phyloP scores from a whole-genome alignment of 495 filamentous ascomycete genomes.

The Emericellopsis terricola region DNA sequence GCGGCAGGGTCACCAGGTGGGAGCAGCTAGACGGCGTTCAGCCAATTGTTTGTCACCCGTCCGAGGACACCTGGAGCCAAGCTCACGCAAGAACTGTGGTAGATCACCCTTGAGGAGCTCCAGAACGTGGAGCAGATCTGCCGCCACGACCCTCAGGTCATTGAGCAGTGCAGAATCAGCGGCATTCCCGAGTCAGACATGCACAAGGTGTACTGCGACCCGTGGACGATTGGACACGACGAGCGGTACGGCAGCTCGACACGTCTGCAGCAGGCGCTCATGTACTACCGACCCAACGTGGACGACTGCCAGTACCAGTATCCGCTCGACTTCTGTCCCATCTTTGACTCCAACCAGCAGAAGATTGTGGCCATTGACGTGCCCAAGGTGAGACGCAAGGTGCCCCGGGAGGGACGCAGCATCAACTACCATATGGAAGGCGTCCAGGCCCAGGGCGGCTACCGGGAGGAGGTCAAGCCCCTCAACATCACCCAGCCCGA shows the following conservation, averaged over 20 bases:
- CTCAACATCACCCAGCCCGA: conserved; percentile 92
- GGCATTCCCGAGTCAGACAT: conserved; percentile 64
- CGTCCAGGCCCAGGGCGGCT: background rate
- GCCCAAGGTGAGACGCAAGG: conserved; percentile 21
- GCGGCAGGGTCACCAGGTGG: too few species aligned
- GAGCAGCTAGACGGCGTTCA: too few species aligned
- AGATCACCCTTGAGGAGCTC: conserved; percentile 92
- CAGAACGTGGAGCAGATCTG: conserved; percentile 70
- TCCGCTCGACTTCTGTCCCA: conserved; percentile 3
- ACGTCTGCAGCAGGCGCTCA: conserved; percentile 1
- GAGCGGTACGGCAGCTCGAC: conserved; percentile 2
- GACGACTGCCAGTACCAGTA: conserved; percentile 7
- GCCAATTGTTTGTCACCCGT: too few species aligned
- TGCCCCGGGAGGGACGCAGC: conserved; percentile 60
- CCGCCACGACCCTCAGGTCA: conserved; percentile 70
- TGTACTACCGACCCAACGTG: conserved; percentile 2
- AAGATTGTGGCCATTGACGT: conserved; percentile 1
- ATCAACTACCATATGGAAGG: conserved; percentile 57
- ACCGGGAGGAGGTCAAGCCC: conserved; percentile 66
- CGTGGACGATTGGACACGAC: conserved; percentile 14
- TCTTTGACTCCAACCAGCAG: conserved; percentile 1
- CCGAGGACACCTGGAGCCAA: too few species aligned
- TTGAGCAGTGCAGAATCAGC: conserved; percentile 77
- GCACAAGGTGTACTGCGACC: conserved; percentile 24
- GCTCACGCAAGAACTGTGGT: too few species aligned